Base-by-base conservation (phyloP, 2,329 filamentous ascomycete genomes). In the Epichloe sibirici region DNA sequence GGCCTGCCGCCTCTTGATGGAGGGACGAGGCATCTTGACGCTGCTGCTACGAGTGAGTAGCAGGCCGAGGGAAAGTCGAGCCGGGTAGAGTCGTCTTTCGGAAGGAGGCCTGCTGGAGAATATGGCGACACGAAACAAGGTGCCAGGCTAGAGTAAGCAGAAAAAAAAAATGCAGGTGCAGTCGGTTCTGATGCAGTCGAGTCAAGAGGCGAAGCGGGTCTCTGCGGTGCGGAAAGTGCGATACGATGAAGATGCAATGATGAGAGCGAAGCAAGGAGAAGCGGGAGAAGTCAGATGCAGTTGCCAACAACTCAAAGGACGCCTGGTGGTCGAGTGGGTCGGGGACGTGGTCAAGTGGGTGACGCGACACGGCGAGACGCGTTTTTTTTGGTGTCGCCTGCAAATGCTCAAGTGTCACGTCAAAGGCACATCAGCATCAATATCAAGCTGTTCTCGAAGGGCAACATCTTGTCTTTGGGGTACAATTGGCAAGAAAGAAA, bases 1-100 rank as follows among this genome's bases (percentile, higher is more conserved):
- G 9, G 51, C 55, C 45, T 55, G 58, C 44, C 56, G 52, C 40
- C 52, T 59, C 48, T 51, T 54, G 13, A 48, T 34, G 23, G 57
- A 48, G 12, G 52, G 48, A 43, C 42, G 49, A 37, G 49, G 46
- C 53, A 49, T 56, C 25, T 52, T n/a, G 48, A 8, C 8, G 40
- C 40, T 38, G 23, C 25, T 31, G 28, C 8, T 31, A 11, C 28
- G 28, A 11, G 28, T 31, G 28, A 11, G 28, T 31, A 9, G 28
- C 28, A 31, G 5, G 12, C 23, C 7, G 38, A 40, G 15, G 15
- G 13, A 28, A n/a, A 23, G 21, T 38, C 21, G 45, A 21, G 13
- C 31, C 4, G 12, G 44, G 28, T n/a, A 8, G 21, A 9, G 25
- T 28, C 21, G 37, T 40, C 23, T 34, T 7, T 40, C 23, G 47